Conservation (phyloP, 371 early-diverging fungal genomes). For the Blyttiomyces sp. region DNA sequence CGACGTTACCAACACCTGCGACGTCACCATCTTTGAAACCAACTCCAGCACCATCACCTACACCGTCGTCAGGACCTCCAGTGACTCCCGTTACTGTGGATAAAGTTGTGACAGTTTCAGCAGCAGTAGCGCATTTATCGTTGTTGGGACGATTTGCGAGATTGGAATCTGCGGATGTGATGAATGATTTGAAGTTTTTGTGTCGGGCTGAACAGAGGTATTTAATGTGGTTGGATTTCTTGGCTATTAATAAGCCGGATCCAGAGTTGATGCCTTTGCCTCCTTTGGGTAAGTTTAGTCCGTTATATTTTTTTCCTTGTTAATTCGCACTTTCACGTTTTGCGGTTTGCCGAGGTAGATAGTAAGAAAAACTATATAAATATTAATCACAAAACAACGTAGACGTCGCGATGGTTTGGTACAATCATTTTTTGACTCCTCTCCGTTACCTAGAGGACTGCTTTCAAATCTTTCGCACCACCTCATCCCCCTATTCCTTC, state of each 20-base stretch:
- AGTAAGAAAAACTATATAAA: no score
- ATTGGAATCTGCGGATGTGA: slow-evolving; percentile 13
- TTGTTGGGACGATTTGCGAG: slow-evolving; percentile 24
- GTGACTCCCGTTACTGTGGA: slow-evolving; percentile 13
- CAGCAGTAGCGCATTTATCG: slow-evolving; percentile 22
- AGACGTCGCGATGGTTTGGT: slow-evolving; percentile 36
- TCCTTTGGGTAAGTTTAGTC: slow-evolving; percentile 25
- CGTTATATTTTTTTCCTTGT: background rate
- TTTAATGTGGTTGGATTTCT: slow-evolving; percentile 25
- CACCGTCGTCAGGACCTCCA: background rate
- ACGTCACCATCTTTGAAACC: no score
- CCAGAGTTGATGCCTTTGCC: slow-evolving; percentile 21
- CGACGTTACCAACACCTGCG: no score
- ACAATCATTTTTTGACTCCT: slow-evolving; percentile 37
- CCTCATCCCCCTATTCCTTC: slow-evolving; percentile 3
- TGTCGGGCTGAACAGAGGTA: slow-evolving; percentile 35
- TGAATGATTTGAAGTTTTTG: slow-evolving; percentile 20
- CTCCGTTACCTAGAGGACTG: slow-evolving; percentile 33
- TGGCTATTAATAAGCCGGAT: slow-evolving; percentile 11
- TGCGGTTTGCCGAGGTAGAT: no score
- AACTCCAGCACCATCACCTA: background rate
- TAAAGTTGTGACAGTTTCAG: slow-evolving; percentile 7
- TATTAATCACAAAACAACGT: no score
- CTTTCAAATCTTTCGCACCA: slow-evolving; percentile 16
- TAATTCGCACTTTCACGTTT: background rate